phyloP scores from a whole-genome alignment of 495 filamentous ascomycete genomes.

The Penicillium pancosmium region DNA sequence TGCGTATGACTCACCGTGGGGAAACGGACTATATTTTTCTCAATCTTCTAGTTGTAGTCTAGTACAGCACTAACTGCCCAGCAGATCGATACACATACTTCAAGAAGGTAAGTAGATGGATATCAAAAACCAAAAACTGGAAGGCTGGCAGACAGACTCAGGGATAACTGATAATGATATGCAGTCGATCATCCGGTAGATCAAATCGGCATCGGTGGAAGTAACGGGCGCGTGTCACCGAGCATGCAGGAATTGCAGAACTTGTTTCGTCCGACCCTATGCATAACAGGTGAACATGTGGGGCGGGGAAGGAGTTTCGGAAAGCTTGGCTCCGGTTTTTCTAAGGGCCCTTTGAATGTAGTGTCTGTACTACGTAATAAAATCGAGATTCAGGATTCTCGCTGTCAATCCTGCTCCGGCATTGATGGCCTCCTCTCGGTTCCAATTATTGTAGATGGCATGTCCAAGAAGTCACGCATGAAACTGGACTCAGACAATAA shows the following conservation, averaged over 20 bases:
- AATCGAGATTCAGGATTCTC: background rate
- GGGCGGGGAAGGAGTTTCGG: conserved; percentile 2
- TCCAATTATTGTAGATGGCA: background rate
- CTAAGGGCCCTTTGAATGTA: background rate
- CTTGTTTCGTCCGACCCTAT: conserved; percentile 4
- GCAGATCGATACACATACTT: too few relatives aligned
- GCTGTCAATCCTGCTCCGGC: too few relatives aligned
- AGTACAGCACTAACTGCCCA: too few relatives aligned
- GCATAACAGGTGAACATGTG: conserved; percentile 9
- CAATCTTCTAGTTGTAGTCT: too few relatives aligned
- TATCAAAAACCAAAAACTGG: too few relatives aligned
- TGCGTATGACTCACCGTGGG: too few relatives aligned
- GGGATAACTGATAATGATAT: background rate
- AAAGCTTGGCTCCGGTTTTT: conserved; percentile 8
- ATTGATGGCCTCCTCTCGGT: too few relatives aligned
- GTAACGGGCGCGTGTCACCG: conserved; percentile 13
- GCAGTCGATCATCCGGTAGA: conserved; percentile 16
- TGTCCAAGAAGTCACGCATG: background rate
- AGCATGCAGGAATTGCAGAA: conserved; percentile 16
- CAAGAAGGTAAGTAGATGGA: too few relatives aligned
- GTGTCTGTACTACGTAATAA: background rate
- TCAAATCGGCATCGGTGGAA: conserved; percentile 6
- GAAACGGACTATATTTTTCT: too few relatives aligned
- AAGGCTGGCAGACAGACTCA: background rate
- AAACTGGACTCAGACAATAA: background rate